Evolutionary conservation across 768 basidiomycete species (phyloP).

Genomic region (Boletus pseudo-olivaceus): DNA sequence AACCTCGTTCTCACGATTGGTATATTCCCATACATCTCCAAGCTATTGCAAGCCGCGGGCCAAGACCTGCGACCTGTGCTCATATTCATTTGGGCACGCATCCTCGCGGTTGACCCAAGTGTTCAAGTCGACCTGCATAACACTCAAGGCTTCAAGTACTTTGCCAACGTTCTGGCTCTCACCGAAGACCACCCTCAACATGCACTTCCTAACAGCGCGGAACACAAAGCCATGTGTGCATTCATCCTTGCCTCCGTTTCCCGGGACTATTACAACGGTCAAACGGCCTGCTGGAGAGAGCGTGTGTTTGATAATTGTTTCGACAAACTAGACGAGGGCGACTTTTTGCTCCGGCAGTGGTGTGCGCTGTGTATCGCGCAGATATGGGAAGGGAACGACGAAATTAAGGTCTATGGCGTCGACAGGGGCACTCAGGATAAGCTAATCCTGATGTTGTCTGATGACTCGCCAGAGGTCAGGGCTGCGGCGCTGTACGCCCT

Average conservation of each 20-base stretch:
- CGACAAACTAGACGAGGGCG: conserved; percentile 78
- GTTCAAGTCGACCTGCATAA: conserved; percentile 89
- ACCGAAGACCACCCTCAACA: conserved; percentile 53
- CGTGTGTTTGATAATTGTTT: conserved; percentile 86
- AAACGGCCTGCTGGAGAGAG: conserved; percentile 78
- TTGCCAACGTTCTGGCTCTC: conserved; percentile 70
- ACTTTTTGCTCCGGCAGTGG: conserved; percentile 95
- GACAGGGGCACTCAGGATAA: conserved; percentile 78
- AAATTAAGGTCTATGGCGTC: conserved; percentile 82
- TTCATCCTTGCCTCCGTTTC: conserved; percentile 90
- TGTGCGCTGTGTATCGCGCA: conserved; percentile 88
- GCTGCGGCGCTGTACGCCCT: conserved; percentile 89
- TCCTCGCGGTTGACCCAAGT: conserved; percentile 91
- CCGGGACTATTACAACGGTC: conserved; percentile 85
- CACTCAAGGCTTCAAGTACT: conserved; percentile 79
- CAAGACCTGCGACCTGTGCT: conserved; percentile 95
- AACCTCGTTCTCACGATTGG: conserved; percentile 94
- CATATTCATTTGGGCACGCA: conserved; percentile 98
- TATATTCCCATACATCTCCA: conserved; percentile 98
- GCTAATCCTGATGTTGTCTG: conserved; percentile 71
- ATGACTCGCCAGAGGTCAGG: conserved; percentile 91
- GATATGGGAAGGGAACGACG: conserved; percentile 92
- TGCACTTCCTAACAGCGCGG: conserved; percentile 85
- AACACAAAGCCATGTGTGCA: conserved; percentile 98
- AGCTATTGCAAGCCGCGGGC: conserved; percentile 91